These are phyloP conservation scores for Kwoniella dendrophila DNA, from an alignment of 768 basidiomycete genomes.

Conservation along the genomic window DNA sequence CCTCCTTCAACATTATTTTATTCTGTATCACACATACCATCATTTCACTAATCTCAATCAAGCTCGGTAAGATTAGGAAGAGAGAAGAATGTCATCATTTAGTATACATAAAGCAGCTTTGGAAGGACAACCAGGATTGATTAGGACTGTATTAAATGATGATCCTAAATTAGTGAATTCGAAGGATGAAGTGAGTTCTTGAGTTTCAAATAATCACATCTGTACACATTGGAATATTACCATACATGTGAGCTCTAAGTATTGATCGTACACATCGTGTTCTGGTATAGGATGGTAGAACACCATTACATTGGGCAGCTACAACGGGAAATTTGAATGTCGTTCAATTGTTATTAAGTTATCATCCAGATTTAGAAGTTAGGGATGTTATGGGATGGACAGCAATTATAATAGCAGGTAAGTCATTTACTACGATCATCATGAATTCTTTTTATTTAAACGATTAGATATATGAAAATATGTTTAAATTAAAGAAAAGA, in stretches of 20 bases:
- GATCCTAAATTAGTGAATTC: constrained; percentile 49
- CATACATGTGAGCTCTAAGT: too few relatives aligned
- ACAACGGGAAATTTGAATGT: constrained; percentile 45
- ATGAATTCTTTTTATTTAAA: too few relatives aligned
- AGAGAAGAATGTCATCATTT: constrained; percentile 42
- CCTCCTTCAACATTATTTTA: neutral
- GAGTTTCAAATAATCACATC: too few relatives aligned
- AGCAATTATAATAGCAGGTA: constrained; percentile 55
- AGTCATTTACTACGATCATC: constrained; percentile 9
- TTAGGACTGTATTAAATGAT: constrained; percentile 47
- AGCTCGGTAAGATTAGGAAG: neutral
- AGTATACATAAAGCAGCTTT: constrained; percentile 55
- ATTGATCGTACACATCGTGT: too few relatives aligned
- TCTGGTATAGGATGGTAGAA: constrained; percentile 51
- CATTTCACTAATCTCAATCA: neutral
- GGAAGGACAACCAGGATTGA: constrained; percentile 56
- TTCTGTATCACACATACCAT: neutral
- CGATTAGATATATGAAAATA: neutral
- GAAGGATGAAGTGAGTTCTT: constrained; percentile 50
- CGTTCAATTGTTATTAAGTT: constrained; percentile 44
- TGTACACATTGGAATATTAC: too few relatives aligned
- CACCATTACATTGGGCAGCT: constrained; percentile 56
- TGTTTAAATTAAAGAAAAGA: neutral
- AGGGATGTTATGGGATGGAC: constrained; percentile 55
- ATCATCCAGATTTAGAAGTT: constrained; percentile 50